These are phyloP conservation scores for Venturia pyrina DNA, from an alignment of 2,329 filamentous ascomycete species.

Conservation along the genomic window DNA sequence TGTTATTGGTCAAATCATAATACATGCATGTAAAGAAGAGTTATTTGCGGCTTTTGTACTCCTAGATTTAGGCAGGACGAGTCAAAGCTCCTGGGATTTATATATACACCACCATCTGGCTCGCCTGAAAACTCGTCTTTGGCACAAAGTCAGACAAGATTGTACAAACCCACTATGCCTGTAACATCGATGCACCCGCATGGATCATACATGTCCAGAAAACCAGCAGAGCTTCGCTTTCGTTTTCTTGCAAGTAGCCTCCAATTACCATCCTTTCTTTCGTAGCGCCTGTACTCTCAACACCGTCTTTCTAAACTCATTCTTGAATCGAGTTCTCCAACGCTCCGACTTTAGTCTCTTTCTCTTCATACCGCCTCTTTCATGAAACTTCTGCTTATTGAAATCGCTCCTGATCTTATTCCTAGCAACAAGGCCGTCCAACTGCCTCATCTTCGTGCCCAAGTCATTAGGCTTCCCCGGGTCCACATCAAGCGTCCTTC, in stretches of 20 bases:
- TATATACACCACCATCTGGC: neutral
- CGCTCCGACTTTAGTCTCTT: constrained; percentile 63
- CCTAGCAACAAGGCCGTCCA: constrained; percentile 30
- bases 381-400: constrained; percentile 57
- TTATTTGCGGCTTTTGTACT: neutral
- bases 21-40: neutral
- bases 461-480: constrained; percentile 14
- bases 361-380: constrained; percentile 64
- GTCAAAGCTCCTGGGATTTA: neutral
- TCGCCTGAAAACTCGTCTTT: neutral
- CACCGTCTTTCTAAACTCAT: constrained; percentile 12
- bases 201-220: neutral
- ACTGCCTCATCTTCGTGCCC: constrained; percentile 6
- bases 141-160: neutral
- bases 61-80: neutral
- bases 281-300: constrained; percentile 43
- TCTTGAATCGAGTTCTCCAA: constrained; percentile 40
- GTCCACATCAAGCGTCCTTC: constrained; percentile 30
- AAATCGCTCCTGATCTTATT: constrained; percentile 52
- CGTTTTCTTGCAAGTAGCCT: neutral
- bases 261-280: constrained; percentile 64
- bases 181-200: no score
- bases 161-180: neutral
- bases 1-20: neutral
- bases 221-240: neutral